These are phyloP conservation scores for Penicillium sp. DNA, from an alignment of 2,329 filamentous ascomycete species.

Conservation along the genomic window DNA sequence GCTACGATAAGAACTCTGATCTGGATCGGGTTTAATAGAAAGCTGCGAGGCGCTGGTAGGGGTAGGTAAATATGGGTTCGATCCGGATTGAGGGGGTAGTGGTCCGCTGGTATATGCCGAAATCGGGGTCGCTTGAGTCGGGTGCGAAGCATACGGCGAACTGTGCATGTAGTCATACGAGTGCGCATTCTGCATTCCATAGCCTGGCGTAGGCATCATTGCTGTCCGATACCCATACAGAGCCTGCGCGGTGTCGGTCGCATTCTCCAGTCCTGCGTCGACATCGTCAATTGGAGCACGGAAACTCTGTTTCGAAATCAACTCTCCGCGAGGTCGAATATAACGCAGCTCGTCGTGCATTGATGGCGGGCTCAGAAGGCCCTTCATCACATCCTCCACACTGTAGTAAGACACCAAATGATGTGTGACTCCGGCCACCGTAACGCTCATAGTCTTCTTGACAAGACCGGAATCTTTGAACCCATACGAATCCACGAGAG, in stretches of 20 bases:
- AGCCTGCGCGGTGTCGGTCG: conserved; percentile 35
- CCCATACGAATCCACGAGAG: conserved; percentile 81
- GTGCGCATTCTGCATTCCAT: conserved; percentile 31
- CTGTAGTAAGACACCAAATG: conserved; percentile 89
- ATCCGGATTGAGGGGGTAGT: conserved; percentile 30
- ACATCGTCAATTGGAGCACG: conserved; percentile 61
- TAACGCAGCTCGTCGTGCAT: conserved; percentile 49
- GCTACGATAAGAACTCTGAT: conserved; percentile 33
- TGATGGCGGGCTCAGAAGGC: conserved; percentile 56
- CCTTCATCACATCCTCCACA: conserved; percentile 68
- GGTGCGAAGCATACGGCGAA: conserved; percentile 31
- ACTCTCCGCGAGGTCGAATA: conserved; percentile 54
- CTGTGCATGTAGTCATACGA: conserved; percentile 37
- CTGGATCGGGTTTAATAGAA: conserved; percentile 31
- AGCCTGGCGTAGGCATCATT: conserved; percentile 31
- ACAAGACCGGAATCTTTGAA: conserved; percentile 80
- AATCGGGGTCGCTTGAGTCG: conserved; percentile 27
- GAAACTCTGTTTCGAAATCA: conserved; percentile 63
- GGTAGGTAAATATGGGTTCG: conserved; percentile 35
- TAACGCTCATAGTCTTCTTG: conserved; percentile 89
- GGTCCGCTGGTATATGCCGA: conserved; percentile 34
- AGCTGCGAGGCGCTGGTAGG: conserved; percentile 27
- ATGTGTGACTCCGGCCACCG: conserved; percentile 68
- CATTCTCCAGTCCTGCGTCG: conserved; percentile 42
- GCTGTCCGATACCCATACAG: conserved; percentile 40